These are phyloP conservation scores for Annulohypoxylon maeteangense DNA, from an alignment of 495 filamentous ascomycete species.

Conservation along the genomic window DNA sequence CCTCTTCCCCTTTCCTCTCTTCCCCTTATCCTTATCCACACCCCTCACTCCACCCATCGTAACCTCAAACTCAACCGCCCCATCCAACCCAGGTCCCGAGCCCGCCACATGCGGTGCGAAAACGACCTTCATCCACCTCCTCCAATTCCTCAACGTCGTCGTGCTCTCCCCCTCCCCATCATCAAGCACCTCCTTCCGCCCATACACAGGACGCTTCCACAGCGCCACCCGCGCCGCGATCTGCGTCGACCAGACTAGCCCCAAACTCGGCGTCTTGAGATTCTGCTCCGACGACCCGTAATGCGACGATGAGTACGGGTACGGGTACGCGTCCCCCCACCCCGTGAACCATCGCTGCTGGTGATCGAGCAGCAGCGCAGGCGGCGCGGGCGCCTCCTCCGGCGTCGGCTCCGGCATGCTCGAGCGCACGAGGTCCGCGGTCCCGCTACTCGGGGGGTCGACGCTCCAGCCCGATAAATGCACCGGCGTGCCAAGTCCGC, in stretches of 20 bases:
- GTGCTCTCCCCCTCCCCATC: slow-evolving; percentile 32
- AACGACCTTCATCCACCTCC: slow-evolving; percentile 80
- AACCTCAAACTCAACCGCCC: slow-evolving; percentile 67
- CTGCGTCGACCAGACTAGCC: slow-evolving; percentile 90
- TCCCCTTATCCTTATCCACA: slow-evolving; percentile 40
- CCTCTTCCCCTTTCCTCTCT: slow-evolving; percentile 32
- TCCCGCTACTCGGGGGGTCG: slow-evolving; percentile 41
- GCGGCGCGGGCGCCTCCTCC: slow-evolving; percentile 50
- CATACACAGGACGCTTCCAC: slow-evolving; percentile 67
- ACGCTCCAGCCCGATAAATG: not conserved
- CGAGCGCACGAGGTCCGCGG: slow-evolving; percentile 42
- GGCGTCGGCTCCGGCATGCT: slow-evolving; percentile 46
- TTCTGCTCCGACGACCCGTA: slow-evolving; percentile 38
- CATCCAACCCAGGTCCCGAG: slow-evolving; percentile 54
- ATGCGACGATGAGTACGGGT: not conserved
- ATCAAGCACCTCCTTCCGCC: slow-evolving; percentile 34
- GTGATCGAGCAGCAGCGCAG: slow-evolving; percentile 77
- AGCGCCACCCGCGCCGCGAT: slow-evolving; percentile 84
- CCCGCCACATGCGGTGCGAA: slow-evolving; percentile 75
- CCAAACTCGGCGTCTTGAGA: slow-evolving; percentile 86
- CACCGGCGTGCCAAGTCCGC: not conserved
- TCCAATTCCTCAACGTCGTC: slow-evolving; percentile 55
- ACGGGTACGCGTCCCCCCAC: slow-evolving; percentile 73
- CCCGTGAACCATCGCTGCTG: slow-evolving; percentile 95
- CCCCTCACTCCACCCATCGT: slow-evolving; percentile 63